Evolutionary conservation across 345 rosid species (phyloP), one percentile per base, ranked within the genome.

Genomic region (Populus alba): DNA sequence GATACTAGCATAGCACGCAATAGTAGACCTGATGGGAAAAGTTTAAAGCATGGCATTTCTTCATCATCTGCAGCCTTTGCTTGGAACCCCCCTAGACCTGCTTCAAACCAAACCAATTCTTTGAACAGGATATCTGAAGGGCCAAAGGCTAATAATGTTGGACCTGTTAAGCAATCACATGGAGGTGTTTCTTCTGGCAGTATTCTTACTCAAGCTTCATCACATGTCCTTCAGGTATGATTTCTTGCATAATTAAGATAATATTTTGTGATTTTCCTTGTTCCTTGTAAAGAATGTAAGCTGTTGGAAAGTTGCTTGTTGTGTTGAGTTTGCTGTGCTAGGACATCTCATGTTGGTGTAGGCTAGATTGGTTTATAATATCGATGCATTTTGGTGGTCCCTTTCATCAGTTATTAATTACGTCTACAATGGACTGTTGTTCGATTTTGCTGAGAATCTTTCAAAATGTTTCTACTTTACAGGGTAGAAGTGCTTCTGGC

Each of bases 401-500:
- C 12, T 66, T 75, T 10, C 25, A 47, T 49, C 33, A 25, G 7
- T 35, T 29, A 45, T 5, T 31, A 7, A 43, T 27, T 66, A 18
- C 2, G 5, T 75, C 13, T 51, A 27, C 55, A 22, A 59, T 29
- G 11, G 61, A 29, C 38, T 47, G 66, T 45, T 41, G 49, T 35
- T 41, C 68, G 45, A 65, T 65, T 74, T 80, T 81, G 71, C 77
- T 74, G 78, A 70, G 45, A 67, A 4, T 13, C 13, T 39, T 43
- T 39, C 17, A 9, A 41, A 38, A 13, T 68, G 25, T 51, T 16
- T 18, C 27, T 29, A 33, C 71, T 83, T 66, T 83, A 39, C 89
- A 93, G 99, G 90, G 88, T 75, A 87, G 87, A 85, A 85, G 68
- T 75, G 76, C 90, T 70, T 85, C 95, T 72, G 87, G 87, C 66